Evolutionary conservation across 2,329 filamentous ascomycete species (phyloP).

Genomic region (Fonsecaea multimorphosa): DNA sequence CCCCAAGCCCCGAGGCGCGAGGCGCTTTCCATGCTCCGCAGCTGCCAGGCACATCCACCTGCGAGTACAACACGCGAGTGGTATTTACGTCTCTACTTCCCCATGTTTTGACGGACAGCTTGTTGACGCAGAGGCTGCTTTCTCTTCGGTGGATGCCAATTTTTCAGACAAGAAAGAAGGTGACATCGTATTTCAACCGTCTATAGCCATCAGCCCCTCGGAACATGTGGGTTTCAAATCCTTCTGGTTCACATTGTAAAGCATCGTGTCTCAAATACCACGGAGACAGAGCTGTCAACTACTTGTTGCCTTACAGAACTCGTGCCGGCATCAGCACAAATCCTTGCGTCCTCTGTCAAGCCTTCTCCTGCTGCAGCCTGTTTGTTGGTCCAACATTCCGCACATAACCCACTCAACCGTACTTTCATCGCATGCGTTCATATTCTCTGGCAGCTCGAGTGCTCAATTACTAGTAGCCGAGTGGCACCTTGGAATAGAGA

Average conservation of each 20-base stretch:
- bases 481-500: neutral
- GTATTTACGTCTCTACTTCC: too few species aligned
- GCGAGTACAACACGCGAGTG: too few species aligned
- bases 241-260: neutral
- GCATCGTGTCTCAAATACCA: too few species aligned
- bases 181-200: neutral
- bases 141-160: too few species aligned
- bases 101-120: too few species aligned
- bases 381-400: neutral
- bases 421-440: neutral
- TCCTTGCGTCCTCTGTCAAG: neutral
- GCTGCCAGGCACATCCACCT: too few species aligned
- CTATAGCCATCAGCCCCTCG: neutral
- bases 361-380: neutral
- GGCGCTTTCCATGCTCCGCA: too few species aligned
- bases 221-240: neutral
- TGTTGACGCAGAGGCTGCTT: too few species aligned
- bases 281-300: neutral
- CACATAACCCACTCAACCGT: neutral
- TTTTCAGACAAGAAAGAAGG: neutral
- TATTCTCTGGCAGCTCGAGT: neutral
- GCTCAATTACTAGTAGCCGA: neutral
- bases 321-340: neutral
- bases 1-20: too few species aligned
- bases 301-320: neutral